Percentiles rank a stretch among this genome's conserved stretches.
Conservation (phyloP, 768 basidiomycete genomes). For the Leccinum sublutescens region DNA sequence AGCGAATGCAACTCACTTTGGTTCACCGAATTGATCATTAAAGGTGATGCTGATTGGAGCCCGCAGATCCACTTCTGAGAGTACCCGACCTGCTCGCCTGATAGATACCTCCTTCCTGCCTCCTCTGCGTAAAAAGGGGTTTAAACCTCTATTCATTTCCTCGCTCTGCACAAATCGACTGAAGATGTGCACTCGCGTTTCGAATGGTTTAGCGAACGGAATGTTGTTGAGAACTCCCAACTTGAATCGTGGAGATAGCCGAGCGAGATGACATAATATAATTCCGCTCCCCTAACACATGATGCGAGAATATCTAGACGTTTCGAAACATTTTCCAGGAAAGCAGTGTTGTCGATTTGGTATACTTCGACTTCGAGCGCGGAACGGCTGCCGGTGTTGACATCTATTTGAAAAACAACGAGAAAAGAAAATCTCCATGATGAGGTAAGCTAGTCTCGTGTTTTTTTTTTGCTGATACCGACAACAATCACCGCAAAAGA, state of each 20-base stretch:
- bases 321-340: no score
- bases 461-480: no score
- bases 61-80: conserved; percentile 65
- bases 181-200: conserved; percentile 84
- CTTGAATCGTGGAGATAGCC: conserved; percentile 50
- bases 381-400: no score
- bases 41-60: conserved; percentile 85
- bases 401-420: no score
- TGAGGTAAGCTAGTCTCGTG: no score
- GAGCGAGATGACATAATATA: conserved; percentile 44
- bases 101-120: conserved; percentile 28
- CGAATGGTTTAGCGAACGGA: conserved; percentile 93
- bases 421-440: no score
- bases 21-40: conserved; percentile 82
- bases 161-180: conserved; percentile 78
- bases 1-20: conserved; percentile 58
- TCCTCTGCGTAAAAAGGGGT: conserved; percentile 14
- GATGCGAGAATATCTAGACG: no score
- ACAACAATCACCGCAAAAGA: no score
- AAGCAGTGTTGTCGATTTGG: no score
- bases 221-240: conserved; percentile 92
- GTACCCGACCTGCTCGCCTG: conserved; percentile 89
- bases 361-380: no score
- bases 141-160: conserved; percentile 24
- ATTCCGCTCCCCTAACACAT: no score